Base-by-base conservation (phyloP, 2,329 filamentous ascomycete genomes). In the Uncinocarpus reesii region DNA sequence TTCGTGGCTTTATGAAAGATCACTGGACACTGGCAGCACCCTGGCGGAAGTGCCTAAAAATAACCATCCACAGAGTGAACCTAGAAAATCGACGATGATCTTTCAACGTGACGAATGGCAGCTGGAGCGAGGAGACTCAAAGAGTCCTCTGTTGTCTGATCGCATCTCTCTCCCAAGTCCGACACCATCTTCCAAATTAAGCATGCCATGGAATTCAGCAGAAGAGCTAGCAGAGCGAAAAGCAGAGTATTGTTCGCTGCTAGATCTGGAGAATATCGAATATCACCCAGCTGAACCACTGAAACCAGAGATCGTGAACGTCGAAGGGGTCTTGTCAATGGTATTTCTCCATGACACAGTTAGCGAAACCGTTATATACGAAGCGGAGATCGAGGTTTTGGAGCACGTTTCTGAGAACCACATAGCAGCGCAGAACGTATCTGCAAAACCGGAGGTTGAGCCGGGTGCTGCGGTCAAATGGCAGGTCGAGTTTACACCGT, bases 191-290 rank as follows among this genome's bases (percentile, higher is more conserved):
- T 58, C 56, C 1, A 53, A 54, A 28, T 47, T 49, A n/a, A 47
- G 50, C 16, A 51, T 57, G 23, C 53, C 53, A 15, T 57, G 56
- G 56, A 47, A 47, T 21, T 53, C 53, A 11, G 48, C 52, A 18
- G 26, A 49, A 24, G 24, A 46, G 28, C 11, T 57, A 45, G 37
- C 34, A 37, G 35, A n/a, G 37, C 38, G 32, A 24, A 36, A 40
- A 4, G 35, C 26, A 24, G 37, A 20, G 4, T 37, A n/a, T 21
- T 21, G 8, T 6, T 43, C 40, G 16, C 23, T 43, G 21, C 13
- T 42, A n/a, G 40, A 37, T 23, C 35, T 47, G 1, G 45, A 41
- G 11, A 47, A 47, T 20, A 28, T 47, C 18, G 45, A 47, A 29
- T 26, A 41, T 26, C 16, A 41, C 24, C 45, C 16, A 24, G 18